Evolutionary conservation across 805 yeast species (phyloP).

Genomic region (Isabelozyma heimii): DNA sequence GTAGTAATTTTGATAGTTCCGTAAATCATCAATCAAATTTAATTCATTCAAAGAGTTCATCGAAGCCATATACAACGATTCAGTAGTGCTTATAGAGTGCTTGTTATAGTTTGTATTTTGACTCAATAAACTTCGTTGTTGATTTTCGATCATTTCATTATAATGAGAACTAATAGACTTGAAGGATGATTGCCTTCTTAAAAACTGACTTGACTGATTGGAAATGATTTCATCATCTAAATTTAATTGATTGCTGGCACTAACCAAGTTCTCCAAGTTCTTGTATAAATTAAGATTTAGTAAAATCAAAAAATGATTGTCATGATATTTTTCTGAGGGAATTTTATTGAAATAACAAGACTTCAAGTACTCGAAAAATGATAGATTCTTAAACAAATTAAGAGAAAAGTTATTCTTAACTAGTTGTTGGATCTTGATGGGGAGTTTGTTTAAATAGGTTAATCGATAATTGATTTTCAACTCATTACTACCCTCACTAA

Average conservation of each 20-base stretch:
- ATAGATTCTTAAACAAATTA: conserved; percentile 30
- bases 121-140: not conserved
- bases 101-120: not conserved
- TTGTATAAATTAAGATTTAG: conserved; percentile 36
- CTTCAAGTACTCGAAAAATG: conserved; percentile 35
- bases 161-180: conserved; percentile 10
- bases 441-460: conserved; percentile 25
- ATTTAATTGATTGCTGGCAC: conserved; percentile 24
- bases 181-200: conserved; percentile 23
- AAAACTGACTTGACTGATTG: conserved; percentile 19
- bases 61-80: not conserved
- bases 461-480: conserved; percentile 19
- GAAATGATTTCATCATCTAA: conserved; percentile 21
- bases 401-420: conserved; percentile 26
- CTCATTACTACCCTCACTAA: conserved; percentile 21
- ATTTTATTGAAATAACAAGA: conserved; percentile 38
- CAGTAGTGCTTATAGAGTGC: not conserved
- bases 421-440: conserved; percentile 33
- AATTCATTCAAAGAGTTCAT: not conserved
- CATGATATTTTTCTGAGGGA: conserved; percentile 22
- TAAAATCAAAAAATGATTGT: conserved; percentile 38
- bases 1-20: not conserved
- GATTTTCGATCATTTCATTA: not conserved
- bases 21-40: not conserved
- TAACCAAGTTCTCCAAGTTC: conserved; percentile 32